These are phyloP conservation scores for Liquidambar formosana DNA, from an alignment of 164 flowering plant species.

Conservation along the genomic window DNA sequence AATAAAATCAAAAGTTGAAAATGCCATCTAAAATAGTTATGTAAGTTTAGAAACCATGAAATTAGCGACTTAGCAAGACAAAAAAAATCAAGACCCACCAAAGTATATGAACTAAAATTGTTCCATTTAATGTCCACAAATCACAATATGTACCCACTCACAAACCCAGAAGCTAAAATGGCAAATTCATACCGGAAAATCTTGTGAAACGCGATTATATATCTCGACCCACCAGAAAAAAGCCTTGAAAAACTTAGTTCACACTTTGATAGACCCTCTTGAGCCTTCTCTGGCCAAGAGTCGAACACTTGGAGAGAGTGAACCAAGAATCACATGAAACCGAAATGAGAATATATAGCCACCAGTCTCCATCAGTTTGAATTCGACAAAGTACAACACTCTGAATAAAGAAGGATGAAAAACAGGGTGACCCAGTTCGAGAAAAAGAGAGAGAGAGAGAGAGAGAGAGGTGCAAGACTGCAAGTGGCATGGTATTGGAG, in stretches of 20 bases:
- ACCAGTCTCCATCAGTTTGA: neutral
- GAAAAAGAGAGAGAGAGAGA: neutral
- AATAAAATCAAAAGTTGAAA: no score
- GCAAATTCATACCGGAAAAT: neutral
- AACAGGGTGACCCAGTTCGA: neutral
- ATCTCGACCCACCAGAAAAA: neutral
- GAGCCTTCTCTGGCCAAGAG: neutral
- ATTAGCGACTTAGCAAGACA: no score
- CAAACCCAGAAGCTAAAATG: neutral
- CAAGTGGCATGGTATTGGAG: neutral
- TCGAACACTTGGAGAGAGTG: neutral
- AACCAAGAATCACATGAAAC: neutral
- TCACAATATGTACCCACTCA: neutral
- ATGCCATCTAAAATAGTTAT: no score
- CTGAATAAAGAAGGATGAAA: neutral
- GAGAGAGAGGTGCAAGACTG: neutral
- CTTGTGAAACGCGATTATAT: neutral
- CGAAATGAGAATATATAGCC: neutral
- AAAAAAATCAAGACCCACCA: neutral
- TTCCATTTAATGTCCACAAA: no score
- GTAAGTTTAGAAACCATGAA: no score
- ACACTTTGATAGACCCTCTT: neutral
- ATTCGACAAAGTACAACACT: constrained; percentile 5
- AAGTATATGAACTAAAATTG: neutral
- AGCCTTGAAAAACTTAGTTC: neutral